Base-by-base conservation (phyloP, 495 filamentous ascomycete genomes). In the Penicilliopsis zonata region DNA sequence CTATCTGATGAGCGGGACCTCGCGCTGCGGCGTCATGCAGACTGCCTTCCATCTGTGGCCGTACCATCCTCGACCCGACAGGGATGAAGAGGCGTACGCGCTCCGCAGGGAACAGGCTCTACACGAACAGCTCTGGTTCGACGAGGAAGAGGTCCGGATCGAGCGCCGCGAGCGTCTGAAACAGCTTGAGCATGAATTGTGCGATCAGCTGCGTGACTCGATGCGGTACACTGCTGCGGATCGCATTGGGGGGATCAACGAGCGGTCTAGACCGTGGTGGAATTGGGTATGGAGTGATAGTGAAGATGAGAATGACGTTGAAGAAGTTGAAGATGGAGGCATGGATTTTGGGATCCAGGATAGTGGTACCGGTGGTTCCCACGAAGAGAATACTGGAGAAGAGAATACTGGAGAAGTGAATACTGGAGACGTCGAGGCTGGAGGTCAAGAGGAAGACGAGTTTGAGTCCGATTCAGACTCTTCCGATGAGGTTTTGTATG, bases 1-100 rank as follows among this genome's bases (percentile, higher is more conserved):
- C 25, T 59, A 59, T 33, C 31, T 59, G 21, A 42, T 56, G 31
- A 49, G 52, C 40, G 55, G 52, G 2, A 13, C 38, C 3, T 47
- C 55, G 4, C 28, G 35, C 4, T 50, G 48, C 28, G 55, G 50
- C 2, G 26, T 38, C 3, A 18, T 59, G 8, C 49, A 55, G 38
- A 17, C 42, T 10, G 22, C 38, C 0, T 55, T 58, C 30, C 22
- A 28, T 25, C 10, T 17, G 10, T 44, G 35, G 10, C 46, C 50
- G 23, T 43, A 45, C n/a, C 35, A 35, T 24, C n/a, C n/a, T n/a
- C n/a, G n/a, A n/a, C n/a, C n/a, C n/a, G n/a, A n/a, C n/a, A n/a
- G n/a, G n/a, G n/a, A n/a, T n/a, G n/a, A n/a, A n/a, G n/a, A n/a
- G n/a, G n/a, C n/a, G n/a, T n/a, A n/a, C n/a, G n/a, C n/a, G n/a